Base-by-base conservation (phyloP, 306 rosid genomes). In the Pyrus betulifolia region DNA sequence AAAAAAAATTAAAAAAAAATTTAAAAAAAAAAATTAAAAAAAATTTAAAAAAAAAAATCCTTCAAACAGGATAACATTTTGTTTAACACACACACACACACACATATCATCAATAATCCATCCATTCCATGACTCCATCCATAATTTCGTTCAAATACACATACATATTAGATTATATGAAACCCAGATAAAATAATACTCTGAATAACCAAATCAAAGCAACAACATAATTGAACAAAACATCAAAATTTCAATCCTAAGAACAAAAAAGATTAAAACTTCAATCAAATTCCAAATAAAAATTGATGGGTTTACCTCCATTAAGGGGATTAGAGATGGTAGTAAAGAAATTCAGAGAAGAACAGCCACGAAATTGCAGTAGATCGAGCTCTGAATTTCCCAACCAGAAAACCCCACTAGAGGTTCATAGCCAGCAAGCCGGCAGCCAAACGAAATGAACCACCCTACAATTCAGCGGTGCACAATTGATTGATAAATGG, bases 251-350 rank as follows among this genome's bases (percentile, higher is more conserved):
- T 13, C 12, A 35, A 23, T 65, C 22, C 74, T 8, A 30, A 5
- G 5, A 23, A 5, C 3, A 5, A 74, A 60, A 68, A n/a, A 40
- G 54, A 74, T 19, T 35, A 11, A 35, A 60, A 30, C 74, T 33
- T 17, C 4, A 46, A 74, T 52, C 11, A 52, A 72, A 80, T 31
- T 60, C 31, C 72, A 40, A 30, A 28, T 3, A 19, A 68, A 38
- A 23, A 61, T 6, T 62, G 49, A 57, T 49, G 54, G 19, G 82
- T 76, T 84, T 83, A 93, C 98, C 98, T 89, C 77, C 86, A 84
- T 78, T 22, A 69, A 76, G 22, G 64, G 75, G 82, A 78, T 60
- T 84, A 78, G 68, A 17, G 54, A 40, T 38, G 72, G 84, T 8
- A 18, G 72, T 86, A 66, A 87, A 71, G 83, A 85, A 74, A 60